Evolutionary conservation across 352 stramenopile species (phyloP).

Genomic region (Thraustochytrium sp.): DNA sequence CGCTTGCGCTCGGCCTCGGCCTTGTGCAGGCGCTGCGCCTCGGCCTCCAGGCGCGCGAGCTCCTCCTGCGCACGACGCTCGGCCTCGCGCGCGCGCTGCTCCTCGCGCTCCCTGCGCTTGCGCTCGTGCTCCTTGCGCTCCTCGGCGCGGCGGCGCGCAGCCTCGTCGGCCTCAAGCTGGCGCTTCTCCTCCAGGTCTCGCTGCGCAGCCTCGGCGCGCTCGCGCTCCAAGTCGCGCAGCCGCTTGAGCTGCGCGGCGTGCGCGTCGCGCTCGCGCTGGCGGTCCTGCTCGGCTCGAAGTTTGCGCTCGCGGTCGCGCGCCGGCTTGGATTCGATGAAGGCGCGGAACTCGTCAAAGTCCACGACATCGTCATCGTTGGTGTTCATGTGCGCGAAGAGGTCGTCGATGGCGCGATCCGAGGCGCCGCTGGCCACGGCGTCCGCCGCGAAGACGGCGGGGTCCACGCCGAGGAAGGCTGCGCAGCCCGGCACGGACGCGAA

Average conservation of each 20-base stretch:
- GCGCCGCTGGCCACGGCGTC: neutral
- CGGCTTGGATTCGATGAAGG: slow-evolving; percentile 23
- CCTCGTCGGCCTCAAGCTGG: neutral
- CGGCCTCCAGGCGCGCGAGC: neutral
- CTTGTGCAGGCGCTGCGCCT: neutral
- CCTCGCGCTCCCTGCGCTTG: neutral
- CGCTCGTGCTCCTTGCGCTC: neutral
- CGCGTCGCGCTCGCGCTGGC: neutral
- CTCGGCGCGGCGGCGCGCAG: neutral
- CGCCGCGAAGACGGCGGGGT: neutral
- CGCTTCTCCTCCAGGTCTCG: neutral
- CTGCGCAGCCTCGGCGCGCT: neutral
- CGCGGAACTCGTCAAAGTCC: slow-evolving; percentile 24
- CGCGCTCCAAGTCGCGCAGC: neutral
- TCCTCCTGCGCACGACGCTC: neutral
- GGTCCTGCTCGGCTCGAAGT: neutral
- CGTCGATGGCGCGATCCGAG: neutral
- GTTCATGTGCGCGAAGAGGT: slow-evolving; percentile 25
- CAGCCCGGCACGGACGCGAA: neutral
- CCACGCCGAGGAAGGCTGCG: neutral
- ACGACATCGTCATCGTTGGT: slow-evolving; percentile 32
- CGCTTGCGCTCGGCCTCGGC: neutral
- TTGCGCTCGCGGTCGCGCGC: neutral
- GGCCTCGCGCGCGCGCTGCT: neutral
- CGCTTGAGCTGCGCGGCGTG: neutral